phyloP scores from a whole-genome alignment of 129 eudicot species.

The Arctium minus region DNA sequence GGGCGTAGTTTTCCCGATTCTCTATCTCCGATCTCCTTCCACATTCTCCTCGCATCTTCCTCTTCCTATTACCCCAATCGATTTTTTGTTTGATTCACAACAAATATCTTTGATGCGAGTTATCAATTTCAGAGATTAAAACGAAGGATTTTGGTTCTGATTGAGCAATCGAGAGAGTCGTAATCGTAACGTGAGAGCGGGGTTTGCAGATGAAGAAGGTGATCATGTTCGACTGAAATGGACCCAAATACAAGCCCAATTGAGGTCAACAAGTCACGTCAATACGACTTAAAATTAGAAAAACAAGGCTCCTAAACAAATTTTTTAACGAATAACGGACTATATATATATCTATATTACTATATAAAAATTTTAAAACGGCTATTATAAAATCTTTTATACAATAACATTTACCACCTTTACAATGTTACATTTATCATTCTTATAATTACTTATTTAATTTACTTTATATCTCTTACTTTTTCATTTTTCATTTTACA shows the following conservation, averaged over 20 bases:
- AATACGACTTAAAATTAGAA: no score
- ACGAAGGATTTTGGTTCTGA: background rate
- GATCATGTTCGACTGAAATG: conserved; percentile 1
- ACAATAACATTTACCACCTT: no score
- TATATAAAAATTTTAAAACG: no score
- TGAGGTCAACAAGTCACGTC: background rate
- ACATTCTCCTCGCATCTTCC: conserved; percentile 90
- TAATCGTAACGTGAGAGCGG: conserved; percentile 3
- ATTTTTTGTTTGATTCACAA: background rate
- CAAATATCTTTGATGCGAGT: conserved; percentile 1
- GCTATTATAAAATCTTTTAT: no score
- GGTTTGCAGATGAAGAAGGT: conserved; percentile 1
- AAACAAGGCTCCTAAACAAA: no score
- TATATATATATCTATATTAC: no score
- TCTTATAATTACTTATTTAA: no score
- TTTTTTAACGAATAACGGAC: no score
- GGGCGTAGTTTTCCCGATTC: conserved; percentile 67
- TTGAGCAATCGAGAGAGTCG: background rate
- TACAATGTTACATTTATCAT: no score
- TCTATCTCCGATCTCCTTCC: conserved; percentile 82
- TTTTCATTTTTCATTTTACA: no score
- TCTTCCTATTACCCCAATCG: conserved; percentile 25
- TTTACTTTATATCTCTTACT: no score
- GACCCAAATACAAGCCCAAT: conserved; percentile 18
- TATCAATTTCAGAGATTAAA: background rate